Base-by-base conservation (phyloP, 2,329 filamentous ascomycete genomes). In the Nothophaeocryptopus gaeumannii region DNA sequence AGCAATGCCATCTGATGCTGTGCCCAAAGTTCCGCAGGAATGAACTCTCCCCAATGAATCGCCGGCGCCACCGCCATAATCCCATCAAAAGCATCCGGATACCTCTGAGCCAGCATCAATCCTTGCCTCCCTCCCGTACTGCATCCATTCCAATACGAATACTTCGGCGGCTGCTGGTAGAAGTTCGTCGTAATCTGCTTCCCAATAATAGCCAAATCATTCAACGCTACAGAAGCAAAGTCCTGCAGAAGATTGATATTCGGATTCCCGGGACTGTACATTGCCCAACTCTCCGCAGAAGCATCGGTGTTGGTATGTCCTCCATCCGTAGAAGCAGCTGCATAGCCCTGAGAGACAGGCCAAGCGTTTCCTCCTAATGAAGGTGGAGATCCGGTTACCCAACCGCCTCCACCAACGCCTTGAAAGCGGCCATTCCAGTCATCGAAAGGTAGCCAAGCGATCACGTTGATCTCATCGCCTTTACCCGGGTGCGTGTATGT, bases 381-480 rank as follows among this genome's bases (percentile, higher is more conserved):
- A 12, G 35, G 36, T 3, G 29, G 45, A 12, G 35, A 5, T 20
- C 51, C 56, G 45, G 55, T 63, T 53, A 56, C 46, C 41, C 56
- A 65, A 26, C 70, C 67, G 12, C 69, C 72, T 2, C 72, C 73
- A 1, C 74, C 74, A 0, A 66, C 55, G 10, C 61, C 69, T 40
- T 65, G 60, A 29, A 76, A 66, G 0, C 70, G 66, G 1, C 65
- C 64, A 47, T 66, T 67, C 68, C 68, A 63, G 46, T 54, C 40
- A 0, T 48, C 31, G 2, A 66, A 53, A 0, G 70, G 70, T 7
- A 73, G 60, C 63, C 62, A 67, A 12, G 65, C 48, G 26, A 60
- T 55, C 5, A 66, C 59, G 16, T 67, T 58, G 45, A 73, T 59
- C 1, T 13, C 60, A 41, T 73, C 70, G 45, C 65, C 54, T 35